Percentiles rank a stretch among this genome's conserved stretches.
phyloP scores from a whole-genome alignment of 2,329 filamentous ascomycete species.

The Proliferodiscus dingleyae region DNA sequence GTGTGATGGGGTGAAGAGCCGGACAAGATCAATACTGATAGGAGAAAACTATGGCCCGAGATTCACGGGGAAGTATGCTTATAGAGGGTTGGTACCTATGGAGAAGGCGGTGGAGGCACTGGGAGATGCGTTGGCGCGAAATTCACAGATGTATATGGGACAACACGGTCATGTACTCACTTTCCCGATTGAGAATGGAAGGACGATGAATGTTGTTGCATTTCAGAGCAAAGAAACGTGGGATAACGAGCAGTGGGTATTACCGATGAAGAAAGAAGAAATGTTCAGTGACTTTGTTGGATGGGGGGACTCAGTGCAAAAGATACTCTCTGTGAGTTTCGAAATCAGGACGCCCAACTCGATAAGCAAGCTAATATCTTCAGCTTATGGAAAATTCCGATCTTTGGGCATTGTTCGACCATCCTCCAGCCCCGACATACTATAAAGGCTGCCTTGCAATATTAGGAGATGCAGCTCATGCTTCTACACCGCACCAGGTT shows the following conservation, averaged over 20 bases:
- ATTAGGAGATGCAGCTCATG: conserved; percentile 59
- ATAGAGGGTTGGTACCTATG: conserved; percentile 59
- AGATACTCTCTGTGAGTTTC: conserved; percentile 29
- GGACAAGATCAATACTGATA: conserved; percentile 47
- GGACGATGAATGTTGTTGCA: conserved; percentile 49
- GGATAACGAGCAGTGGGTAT: conserved; percentile 36
- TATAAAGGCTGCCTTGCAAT: conserved; percentile 42
- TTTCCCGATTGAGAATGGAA: conserved; percentile 55
- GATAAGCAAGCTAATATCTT: conserved; percentile 15
- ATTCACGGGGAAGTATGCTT: conserved; percentile 57
- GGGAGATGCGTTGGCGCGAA: conserved; percentile 43
- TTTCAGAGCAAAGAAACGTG: conserved; percentile 32
- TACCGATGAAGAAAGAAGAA: conserved; percentile 34
- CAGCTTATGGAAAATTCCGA: conserved; percentile 41
- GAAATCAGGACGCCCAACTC: not conserved
- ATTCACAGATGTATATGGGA: conserved; percentile 44
- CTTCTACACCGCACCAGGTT: conserved; percentile 56
- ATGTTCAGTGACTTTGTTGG: conserved; percentile 35
- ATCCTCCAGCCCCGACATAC: conserved; percentile 38
- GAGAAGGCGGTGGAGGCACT: conserved; percentile 43
- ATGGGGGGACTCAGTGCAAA: conserved; percentile 35
- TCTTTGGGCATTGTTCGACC: conserved; percentile 45
- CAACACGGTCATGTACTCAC: conserved; percentile 53
- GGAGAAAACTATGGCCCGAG: conserved; percentile 33
- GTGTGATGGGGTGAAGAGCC: conserved; percentile 60